These are phyloP conservation scores for Xeromyces bisporus DNA, from an alignment of 495 filamentous ascomycete species.

Conservation along the genomic window DNA sequence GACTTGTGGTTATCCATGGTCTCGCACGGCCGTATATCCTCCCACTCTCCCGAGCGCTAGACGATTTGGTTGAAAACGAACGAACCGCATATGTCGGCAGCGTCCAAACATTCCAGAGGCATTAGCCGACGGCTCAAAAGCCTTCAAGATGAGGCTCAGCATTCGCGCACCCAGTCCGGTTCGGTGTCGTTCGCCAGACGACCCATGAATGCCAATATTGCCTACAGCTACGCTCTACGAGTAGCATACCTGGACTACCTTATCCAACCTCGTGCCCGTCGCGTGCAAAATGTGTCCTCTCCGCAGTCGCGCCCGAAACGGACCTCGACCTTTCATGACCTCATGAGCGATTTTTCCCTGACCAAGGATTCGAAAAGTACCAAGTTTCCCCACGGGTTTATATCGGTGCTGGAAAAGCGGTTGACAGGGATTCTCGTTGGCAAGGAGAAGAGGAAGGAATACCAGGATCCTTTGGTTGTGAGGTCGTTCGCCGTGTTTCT, in stretches of 20 bases:
- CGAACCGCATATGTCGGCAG: constrained; percentile 32
- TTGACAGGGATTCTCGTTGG: constrained; percentile 49
- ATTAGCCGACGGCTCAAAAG: constrained; percentile 39
- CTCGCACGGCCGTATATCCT: constrained; percentile 16
- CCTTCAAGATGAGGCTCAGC: constrained; percentile 34
- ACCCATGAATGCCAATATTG: constrained; percentile 47
- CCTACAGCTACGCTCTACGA: constrained; percentile 77
- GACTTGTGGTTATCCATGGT: constrained; percentile 23
- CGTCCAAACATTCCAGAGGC: constrained; percentile 35
- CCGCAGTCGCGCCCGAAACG: constrained; percentile 43
- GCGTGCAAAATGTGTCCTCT: constrained; percentile 62
- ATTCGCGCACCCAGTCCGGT: constrained; percentile 35
- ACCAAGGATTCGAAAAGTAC: constrained; percentile 60
- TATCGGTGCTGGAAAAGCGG: constrained; percentile 49
- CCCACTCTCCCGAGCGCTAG: constrained; percentile 10
- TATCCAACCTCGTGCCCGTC: constrained; percentile 73
- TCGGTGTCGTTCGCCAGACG: constrained; percentile 20
- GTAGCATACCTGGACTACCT: constrained; percentile 87
- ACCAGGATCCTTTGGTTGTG: constrained; percentile 58
- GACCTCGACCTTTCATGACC: constrained; percentile 52
- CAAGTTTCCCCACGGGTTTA: constrained; percentile 65
- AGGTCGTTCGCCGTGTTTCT: constrained; percentile 67
- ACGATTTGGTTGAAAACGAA: constrained; percentile 10
- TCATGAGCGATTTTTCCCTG: constrained; percentile 60
- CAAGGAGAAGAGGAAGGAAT: constrained; percentile 60